A percentile compares a stretch with the other conserved stretches of the same genome.
phyloP scores from a whole-genome alignment of 306 rosid species.

The Prunus mira region DNA sequence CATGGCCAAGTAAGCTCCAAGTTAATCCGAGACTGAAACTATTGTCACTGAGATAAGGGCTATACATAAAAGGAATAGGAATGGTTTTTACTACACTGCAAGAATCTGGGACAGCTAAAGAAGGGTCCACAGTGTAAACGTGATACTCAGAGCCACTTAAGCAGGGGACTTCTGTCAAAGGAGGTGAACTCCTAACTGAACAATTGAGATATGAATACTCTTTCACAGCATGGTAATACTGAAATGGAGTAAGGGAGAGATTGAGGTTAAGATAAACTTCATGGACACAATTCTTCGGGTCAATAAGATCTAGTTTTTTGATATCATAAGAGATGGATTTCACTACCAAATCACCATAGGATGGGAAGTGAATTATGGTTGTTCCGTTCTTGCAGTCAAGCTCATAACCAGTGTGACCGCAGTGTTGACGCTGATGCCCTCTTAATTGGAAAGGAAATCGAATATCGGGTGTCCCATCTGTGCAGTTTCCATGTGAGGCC shows the following conservation, averaged over 20 bases:
- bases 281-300: slow-evolving; percentile 58
- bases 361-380: slow-evolving; percentile 58
- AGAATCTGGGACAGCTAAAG: slow-evolving; percentile 36
- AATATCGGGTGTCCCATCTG: slow-evolving; percentile 31
- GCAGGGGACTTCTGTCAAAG: slow-evolving; percentile 55
- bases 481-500: slow-evolving; percentile 19
- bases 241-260: slow-evolving; percentile 61
- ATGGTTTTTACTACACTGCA: slow-evolving; percentile 56
- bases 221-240: slow-evolving; percentile 42
- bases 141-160: slow-evolving; percentile 42
- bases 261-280: slow-evolving; percentile 64
- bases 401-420: slow-evolving; percentile 22
- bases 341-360: slow-evolving; percentile 48
- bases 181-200: slow-evolving; percentile 27
- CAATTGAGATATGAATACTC: slow-evolving; percentile 64
- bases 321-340: slow-evolving; percentile 62
- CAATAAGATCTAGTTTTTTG: slow-evolving; percentile 53
- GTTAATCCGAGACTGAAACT: slow-evolving; percentile 69
- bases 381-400: slow-evolving; percentile 25
- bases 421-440: slow-evolving; percentile 15
- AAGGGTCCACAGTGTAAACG: slow-evolving; percentile 62
- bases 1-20: slow-evolving; percentile 30
- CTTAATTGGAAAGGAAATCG: slow-evolving; percentile 44
- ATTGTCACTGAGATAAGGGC: slow-evolving; percentile 62
- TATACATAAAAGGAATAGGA: slow-evolving; percentile 62